Percentiles rank a stretch among this genome's conserved stretches.
Evolutionary conservation across 352 stramenopile species (phyloP).

Genomic region (Thraustochytrium sp.): DNA sequence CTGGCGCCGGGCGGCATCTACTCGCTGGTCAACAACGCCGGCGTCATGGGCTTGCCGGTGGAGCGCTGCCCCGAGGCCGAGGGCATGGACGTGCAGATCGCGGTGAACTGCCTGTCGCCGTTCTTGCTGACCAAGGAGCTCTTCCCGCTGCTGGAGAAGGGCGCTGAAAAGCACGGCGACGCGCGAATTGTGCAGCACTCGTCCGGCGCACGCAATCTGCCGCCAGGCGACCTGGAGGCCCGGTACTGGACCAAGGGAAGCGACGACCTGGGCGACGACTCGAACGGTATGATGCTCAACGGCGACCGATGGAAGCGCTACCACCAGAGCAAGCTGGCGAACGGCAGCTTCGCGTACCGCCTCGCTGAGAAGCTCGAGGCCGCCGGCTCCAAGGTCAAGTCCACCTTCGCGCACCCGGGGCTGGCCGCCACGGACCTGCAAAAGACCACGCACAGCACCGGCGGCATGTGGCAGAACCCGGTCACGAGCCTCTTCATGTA

Average conservation of each 20-base stretch:
- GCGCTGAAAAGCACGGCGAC: constrained; percentile 56
- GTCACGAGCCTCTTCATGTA: background rate
- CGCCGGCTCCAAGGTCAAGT: constrained; percentile 45
- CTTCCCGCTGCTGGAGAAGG: constrained; percentile 52
- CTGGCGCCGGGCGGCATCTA: constrained; percentile 48
- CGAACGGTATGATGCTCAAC: constrained; percentile 6
- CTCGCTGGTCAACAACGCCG: constrained; percentile 74
- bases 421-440: constrained; percentile 3
- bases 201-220: background rate
- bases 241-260: background rate
- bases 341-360: constrained; percentile 86
- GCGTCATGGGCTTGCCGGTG: constrained; percentile 69
- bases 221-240: background rate
- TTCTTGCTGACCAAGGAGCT: constrained; percentile 61
- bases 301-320: constrained; percentile 64
- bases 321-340: constrained; percentile 81
- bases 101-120: constrained; percentile 69
- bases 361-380: constrained; percentile 68
- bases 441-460: background rate
- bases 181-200: constrained; percentile 12
- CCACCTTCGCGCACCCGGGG: background rate
- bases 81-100: constrained; percentile 70
- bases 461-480: background rate
- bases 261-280: background rate
- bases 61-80: constrained; percentile 61